Base-by-base conservation (phyloP, 371 early-diverging fungal genomes). In the Mucor racemosus region DNA sequence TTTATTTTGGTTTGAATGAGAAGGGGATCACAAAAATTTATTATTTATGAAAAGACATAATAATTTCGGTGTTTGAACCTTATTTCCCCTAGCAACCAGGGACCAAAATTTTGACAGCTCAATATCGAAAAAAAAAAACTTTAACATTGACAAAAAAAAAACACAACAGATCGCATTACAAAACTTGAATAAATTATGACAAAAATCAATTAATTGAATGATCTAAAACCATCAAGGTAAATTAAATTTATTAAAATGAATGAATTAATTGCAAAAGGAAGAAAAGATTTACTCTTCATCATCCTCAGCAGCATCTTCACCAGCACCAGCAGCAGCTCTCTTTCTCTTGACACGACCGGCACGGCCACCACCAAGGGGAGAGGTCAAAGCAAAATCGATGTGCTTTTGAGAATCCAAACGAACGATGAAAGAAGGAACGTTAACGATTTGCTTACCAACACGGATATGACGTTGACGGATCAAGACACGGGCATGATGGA, bases 401-500 rank as follows among this genome's bases (percentile, higher is more conserved):
- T 98, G 98, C 91, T 97, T 99, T 84, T 97, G 96, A 71, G 94
- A 94, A 71, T 93, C 86, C 78, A 92, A 84, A 82, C 97, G 95
- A 76, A 98, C 97, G 66, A 97, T 88, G 89, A 97, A 98, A 65
- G 91, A 91, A 62, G 99, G 97, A 65, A 98, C 92, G 84, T 97
- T 91, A 81, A 98, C 98, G 65, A 99, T 92, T 89, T 97, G 98
- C 92, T 97, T 97, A 81, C 99, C 99, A 79, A 99, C 99, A 74
- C 94, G 94, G 82, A 99, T 99, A 92, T 99, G 99, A 72, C 94
- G 92, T 84, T 97, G 97, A 75, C 94, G 92, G 87, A 99, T 99
- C 77, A 99, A 85, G 77, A 97, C 97, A 89, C 99, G 96, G 65
- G 99, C 99, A 84, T 99, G 99, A 90, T 99, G 99, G 76, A 99